Conservation (phyloP, 176 grass and related monocot species). For the Cenchrus fungigraminus region DNA sequence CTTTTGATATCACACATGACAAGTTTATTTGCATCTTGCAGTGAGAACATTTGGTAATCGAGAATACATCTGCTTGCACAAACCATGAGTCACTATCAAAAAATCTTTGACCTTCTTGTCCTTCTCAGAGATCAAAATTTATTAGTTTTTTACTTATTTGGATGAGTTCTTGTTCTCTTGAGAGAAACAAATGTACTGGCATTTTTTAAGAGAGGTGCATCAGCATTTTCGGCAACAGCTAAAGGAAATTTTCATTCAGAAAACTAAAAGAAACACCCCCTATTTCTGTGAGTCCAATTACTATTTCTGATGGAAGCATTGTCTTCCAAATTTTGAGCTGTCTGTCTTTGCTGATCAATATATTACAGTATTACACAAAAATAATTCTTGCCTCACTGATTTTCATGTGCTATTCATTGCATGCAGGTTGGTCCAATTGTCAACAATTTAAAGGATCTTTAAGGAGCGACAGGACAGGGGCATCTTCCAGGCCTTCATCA, state of each 20-base stretch:
- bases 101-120: constrained; percentile 39
- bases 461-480: not conserved
- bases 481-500: too few relatives aligned
- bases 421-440: constrained; percentile 24
- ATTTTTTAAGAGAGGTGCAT: not conserved
- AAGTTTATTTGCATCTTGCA: constrained; percentile 55
- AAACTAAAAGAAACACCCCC: not conserved
- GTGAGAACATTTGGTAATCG: constrained; percentile 37
- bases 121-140: constrained; percentile 33
- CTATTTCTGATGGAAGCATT: constrained; percentile 34
- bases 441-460: constrained; percentile 24
- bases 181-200: not conserved
- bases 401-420: constrained; percentile 28
- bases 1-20: constrained; percentile 43
- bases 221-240: constrained; percentile 21
- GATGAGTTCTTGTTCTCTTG: not conserved
- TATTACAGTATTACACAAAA: not conserved
- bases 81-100: constrained; percentile 41
- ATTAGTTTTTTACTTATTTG: constrained; percentile 24
- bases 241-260: not conserved
- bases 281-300: constrained; percentile 3
- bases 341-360: constrained; percentile 23
- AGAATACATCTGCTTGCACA: constrained; percentile 36
- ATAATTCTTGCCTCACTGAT: constrained; percentile 8
- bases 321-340: constrained; percentile 14